These are phyloP conservation scores for Nepenthes mirabilis DNA, from an alignment of 148 eudicot species.

Conservation along the genomic window DNA sequence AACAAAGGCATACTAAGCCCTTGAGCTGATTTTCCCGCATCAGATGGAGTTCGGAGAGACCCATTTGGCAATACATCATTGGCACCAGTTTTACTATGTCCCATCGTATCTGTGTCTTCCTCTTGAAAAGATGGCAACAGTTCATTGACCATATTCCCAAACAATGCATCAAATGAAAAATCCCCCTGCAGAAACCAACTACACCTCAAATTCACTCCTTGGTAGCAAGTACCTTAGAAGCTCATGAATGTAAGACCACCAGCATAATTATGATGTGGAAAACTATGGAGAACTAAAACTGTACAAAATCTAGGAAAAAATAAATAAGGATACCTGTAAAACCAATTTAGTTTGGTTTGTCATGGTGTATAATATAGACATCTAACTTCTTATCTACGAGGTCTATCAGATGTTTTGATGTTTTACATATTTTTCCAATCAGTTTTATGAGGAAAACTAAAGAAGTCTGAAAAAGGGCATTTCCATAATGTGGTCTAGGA, in stretches of 20 bases:
- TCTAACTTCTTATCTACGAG: too few species aligned
- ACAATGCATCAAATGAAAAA: conserved; percentile 93
- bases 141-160: conserved; percentile 84
- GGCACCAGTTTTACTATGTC: conserved; percentile 32
- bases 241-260: neutral
- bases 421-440: too few species aligned
- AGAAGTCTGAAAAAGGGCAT: too few species aligned
- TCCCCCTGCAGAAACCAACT: conserved; percentile 46
- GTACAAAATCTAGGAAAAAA: too few species aligned
- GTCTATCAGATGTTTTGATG: too few species aligned
- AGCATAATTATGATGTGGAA: neutral
- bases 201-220: neutral
- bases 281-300: too few species aligned
- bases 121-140: conserved; percentile 72
- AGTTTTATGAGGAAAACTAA: too few species aligned
- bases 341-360: too few species aligned
- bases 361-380: too few species aligned
- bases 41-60: conserved; percentile 25
- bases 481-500: too few species aligned
- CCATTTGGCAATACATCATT: conserved; percentile 57
- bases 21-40: conserved; percentile 29
- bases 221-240: neutral
- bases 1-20: conserved; percentile 65
- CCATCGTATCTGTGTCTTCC: conserved; percentile 53
- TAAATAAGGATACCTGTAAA: too few species aligned